phyloP scores from a whole-genome alignment of 768 basidiomycete species.

The Auricularia sp. region DNA sequence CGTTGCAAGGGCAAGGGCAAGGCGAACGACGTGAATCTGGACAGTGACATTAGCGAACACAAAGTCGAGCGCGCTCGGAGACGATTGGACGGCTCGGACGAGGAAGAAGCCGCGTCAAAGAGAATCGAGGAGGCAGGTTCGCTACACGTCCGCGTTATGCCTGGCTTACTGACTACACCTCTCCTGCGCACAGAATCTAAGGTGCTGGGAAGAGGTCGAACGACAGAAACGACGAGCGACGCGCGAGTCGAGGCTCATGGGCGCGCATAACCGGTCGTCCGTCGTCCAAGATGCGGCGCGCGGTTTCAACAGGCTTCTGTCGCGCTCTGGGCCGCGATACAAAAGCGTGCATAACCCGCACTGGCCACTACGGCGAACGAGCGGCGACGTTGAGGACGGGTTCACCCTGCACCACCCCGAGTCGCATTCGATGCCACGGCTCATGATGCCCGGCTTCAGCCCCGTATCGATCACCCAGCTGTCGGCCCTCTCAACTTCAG shows the following conservation, averaged over 20 bases:
- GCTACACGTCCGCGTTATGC: background rate
- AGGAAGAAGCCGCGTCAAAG: constrained; percentile 57
- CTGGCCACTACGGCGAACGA: background rate
- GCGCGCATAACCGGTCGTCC: background rate
- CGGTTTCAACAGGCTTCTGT: background rate
- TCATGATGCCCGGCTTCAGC: background rate
- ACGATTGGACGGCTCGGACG: constrained; percentile 23
- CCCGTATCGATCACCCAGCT: background rate
- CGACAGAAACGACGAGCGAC: constrained; percentile 63
- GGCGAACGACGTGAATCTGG: constrained; percentile 22
- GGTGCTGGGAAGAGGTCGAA: constrained; percentile 69
- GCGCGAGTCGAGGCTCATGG: constrained; percentile 36
- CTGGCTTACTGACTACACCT: background rate
- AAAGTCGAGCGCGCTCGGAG: constrained; percentile 20
- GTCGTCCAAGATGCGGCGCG: background rate
- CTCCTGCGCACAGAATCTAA: constrained; percentile 44
- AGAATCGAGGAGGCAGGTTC: constrained; percentile 58
- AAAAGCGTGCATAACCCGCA: background rate
- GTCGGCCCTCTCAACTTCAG: background rate
- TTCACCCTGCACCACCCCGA: background rate
- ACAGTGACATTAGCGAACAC: constrained; percentile 13
- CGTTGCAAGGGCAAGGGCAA: constrained; percentile 18
- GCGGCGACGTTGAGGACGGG: background rate
- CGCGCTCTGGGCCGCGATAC: background rate
- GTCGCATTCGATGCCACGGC: background rate